Evolutionary conservation across 225 moss, liverwort and hornwort species (phyloP), one percentile per base, ranked within the genome.

Genomic region (Antitrichia curtipendula): DNA sequence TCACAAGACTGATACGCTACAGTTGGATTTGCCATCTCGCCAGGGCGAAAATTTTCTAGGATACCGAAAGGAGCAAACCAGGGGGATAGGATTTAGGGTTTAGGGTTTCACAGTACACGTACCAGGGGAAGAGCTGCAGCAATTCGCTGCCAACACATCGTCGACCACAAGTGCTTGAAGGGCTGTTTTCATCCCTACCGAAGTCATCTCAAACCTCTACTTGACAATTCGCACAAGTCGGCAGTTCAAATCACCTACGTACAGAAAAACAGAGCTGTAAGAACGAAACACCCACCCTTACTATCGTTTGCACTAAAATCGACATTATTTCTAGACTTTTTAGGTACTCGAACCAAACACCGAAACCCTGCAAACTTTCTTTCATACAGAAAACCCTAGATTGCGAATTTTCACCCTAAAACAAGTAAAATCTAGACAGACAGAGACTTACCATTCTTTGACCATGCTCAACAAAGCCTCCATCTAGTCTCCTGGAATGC

Each of bases 191-290:
- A 92, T 29, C 85, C 87, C 88, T 34, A 89, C 34, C 54, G n/a
- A 84, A 65, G 89, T 79, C 92, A 92, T 92, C 66, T 85, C 74
- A 78, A 82, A 78, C 87, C 65, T 73, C 82, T 65, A 15, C 85
- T 81, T 57, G 41, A 41, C 36, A 69, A 56, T 78, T 82, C 58
- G 77, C 68, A 36, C 66, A 61, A 64, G 25, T 32, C 23, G 77
- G 47, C 76, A 53, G 73, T 69, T 87, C 89, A 73, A 79, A 75
- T 89, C 85, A 92, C 85, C 87, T 92, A 28, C 73, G 66, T 5
- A 43, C 45, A 87, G 49, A 75, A 82, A 75, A 83, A 60, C 66
- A 38, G 32, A 58, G 43, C 25, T 58, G 77, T 81, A 31, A 81
- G 80, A 76, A 75, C 50, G 8, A 84, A 71, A 45, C 60, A 47